phyloP scores from a whole-genome alignment of 2,329 filamentous ascomycete genomes.

The Microdochium nivale region DNA sequence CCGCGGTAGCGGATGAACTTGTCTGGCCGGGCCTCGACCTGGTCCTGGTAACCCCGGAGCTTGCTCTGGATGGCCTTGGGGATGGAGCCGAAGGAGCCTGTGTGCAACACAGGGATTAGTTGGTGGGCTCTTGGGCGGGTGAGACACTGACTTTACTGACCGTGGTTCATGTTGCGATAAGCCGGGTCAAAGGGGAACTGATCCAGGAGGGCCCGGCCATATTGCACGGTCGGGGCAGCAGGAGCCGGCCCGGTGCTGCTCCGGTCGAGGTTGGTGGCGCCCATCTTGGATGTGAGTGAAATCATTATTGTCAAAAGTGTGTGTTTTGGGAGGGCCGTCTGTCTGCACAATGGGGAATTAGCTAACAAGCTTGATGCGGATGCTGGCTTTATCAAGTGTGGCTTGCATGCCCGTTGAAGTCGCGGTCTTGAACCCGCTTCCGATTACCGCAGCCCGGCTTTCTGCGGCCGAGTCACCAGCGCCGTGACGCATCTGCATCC shows the following conservation, averaged over 20 bases:
- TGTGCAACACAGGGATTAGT: not conserved
- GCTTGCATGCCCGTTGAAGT: too few relatives aligned
- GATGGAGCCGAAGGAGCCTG: conserved; percentile 73
- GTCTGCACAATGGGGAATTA: too few relatives aligned
- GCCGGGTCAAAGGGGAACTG: conserved; percentile 61
- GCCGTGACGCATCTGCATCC: too few relatives aligned
- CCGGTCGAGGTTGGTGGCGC: not conserved
- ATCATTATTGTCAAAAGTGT: too few relatives aligned
- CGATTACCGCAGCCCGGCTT: too few relatives aligned
- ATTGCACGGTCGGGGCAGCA: not conserved
- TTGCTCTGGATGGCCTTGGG: conserved; percentile 53
- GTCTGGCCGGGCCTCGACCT: conserved; percentile 62
- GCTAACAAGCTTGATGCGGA: too few relatives aligned
- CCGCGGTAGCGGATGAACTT: conserved; percentile 65
- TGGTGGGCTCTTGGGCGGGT: conserved; percentile 4
- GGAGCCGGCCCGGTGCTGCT: not conserved
- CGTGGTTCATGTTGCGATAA: conserved; percentile 74
- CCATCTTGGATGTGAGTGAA: not conserved
- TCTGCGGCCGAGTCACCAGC: too few relatives aligned
- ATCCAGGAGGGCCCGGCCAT: conserved; percentile 25
- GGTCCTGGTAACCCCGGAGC: conserved; percentile 57
- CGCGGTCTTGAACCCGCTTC: too few relatives aligned
- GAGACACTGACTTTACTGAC: conserved; percentile 28
- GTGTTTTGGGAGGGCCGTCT: too few relatives aligned
- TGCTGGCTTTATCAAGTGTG: too few relatives aligned